A percentile compares a stretch with the other conserved stretches of the same genome.
phyloP scores from a whole-genome alignment of 805 yeast genomes.

The Brettanomyces custersianus region DNA sequence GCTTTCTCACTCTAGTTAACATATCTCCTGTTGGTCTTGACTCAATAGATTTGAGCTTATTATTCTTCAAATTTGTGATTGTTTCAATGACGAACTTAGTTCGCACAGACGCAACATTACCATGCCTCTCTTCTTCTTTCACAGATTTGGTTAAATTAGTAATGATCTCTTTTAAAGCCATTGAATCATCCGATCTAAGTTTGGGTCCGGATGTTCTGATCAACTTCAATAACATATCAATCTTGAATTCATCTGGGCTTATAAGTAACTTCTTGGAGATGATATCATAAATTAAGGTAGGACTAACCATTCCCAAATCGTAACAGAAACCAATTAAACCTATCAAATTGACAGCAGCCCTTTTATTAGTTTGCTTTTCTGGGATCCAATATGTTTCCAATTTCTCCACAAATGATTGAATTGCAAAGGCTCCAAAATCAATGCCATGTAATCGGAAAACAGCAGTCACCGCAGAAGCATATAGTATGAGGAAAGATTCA shows the following conservation, averaged over 20 bases:
- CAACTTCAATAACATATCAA: constrained; percentile 68
- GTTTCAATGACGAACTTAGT: constrained; percentile 80
- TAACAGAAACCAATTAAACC: constrained; percentile 71
- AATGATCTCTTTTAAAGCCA: constrained; percentile 73
- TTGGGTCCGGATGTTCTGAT: constrained; percentile 74
- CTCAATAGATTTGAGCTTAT: constrained; percentile 50
- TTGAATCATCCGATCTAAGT: constrained; percentile 84
- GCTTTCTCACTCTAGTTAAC: constrained; percentile 52
- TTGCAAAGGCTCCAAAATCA: constrained; percentile 81
- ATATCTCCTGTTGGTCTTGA: constrained; percentile 47
- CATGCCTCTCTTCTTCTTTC: constrained; percentile 26
- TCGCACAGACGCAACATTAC: constrained; percentile 42
- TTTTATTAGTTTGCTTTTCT: constrained; percentile 20
- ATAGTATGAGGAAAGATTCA: constrained; percentile 71
- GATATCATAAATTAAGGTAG: constrained; percentile 70
- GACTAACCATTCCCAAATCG: constrained; percentile 66
- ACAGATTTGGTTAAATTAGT: constrained; percentile 42
- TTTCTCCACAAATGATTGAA: constrained; percentile 71
- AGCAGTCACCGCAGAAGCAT: constrained; percentile 70
- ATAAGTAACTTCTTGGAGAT: constrained; percentile 34
- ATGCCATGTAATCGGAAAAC: constrained; percentile 73
- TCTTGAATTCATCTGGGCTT: constrained; percentile 53
- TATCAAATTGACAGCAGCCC: constrained; percentile 43
- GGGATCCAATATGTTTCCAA: constrained; percentile 36
- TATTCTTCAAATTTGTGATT: constrained; percentile 76